Base-by-base conservation (phyloP, 1,284 basidiomycete genomes). In the Cryptococcus deneoformans region DNA sequence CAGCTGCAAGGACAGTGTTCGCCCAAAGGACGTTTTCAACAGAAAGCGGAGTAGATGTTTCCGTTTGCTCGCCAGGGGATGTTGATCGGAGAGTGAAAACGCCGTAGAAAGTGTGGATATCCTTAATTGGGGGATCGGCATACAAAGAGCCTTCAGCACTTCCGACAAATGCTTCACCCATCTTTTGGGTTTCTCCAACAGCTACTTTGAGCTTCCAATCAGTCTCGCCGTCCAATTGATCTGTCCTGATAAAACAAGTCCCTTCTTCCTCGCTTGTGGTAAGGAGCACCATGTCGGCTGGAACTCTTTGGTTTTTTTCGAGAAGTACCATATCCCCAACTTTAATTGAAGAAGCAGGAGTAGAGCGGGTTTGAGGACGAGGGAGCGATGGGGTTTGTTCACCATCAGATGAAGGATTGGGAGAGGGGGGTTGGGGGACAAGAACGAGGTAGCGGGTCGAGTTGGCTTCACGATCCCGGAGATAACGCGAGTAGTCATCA, bases 171-270 rank as follows among this genome's bases (percentile, higher is more conserved):
- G 89, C 82, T 43, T 81, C 84, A 0, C 80, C 80, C 59, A 95
- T 77, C 66, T 86, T 86, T 79, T 97, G 93, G 36, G 88, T 91
- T 34, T 87, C 82, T 1, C 87, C 84, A 3, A 96, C 87, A 0
- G 95, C 94, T 1, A 97, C 87, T 9, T 91, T 86, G 51, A 98
- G 80, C 76, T 99, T 99, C 96, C 96, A 99, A 69, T 99, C 96
- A 1, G 96, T 99, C 78, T 99, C 96, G 46, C 96, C 96, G 67
- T 99, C 96, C 9, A 99, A 83, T 72, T 99, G 96, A 77, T 99
- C 96, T 0, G 96, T 99, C 5, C 95, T 83, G 53, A 99, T 90
- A 76, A 99, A 99, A 74, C 95, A 98, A 1, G 93, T 94, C 1
- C 96, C 96, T 38, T 87, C 76, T 37, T 77, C 75, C 55, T 78